Base-by-base conservation (phyloP, 441 rosid genomes). In the Euphorbia celastroides region DNA sequence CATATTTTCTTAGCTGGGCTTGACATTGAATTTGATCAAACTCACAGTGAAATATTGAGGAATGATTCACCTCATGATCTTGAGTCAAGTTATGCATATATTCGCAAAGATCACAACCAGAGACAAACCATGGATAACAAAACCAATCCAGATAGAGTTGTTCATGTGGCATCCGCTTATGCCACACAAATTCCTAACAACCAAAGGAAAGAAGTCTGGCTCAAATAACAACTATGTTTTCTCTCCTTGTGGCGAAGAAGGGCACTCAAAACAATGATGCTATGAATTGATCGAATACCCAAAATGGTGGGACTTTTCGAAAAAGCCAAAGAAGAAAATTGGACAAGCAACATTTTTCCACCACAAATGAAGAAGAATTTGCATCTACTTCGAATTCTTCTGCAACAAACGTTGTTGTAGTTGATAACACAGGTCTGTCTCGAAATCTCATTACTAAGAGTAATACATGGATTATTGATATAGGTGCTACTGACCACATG, bases 401-500 rank as follows among this genome's bases (percentile, higher is more conserved):
- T 23, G 1, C 41, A 0, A 44, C 50, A 52, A 59, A 65, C 5
- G 14, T 26, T 17, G 52, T 2, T 19, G 14, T 19, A 1, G 13
- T 0, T 6, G 22, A 34, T 16, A 65, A 65, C 16, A 2, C 10
- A n/a, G 48, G 60, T 54, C 14, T 31, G 30, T 13, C 25, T 1
- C 3, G 2, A 2, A 11, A 26, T 8, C 10, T 1, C 13, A 12
- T 54, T 54, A 7, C 67, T 55, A 65, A 5, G 52, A 31, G 14
- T 36, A 65, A 9, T 34, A 52, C 10, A 19, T 65, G 46, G 58
- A 51, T 64, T 48, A 64, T 46, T 64, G 44, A 64, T 48, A 64
- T 42, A 64, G 42, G 34, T 64, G 69, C 31, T 9, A 52, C 50
- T 23, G 32, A 65, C 20, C 69, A 54, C 51, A 65, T 54, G 69